Percentiles rank a stretch among this genome's conserved stretches.
Conservation (phyloP, 2,329 filamentous ascomycete species). For the Cladosporium cucumerinum region DNA sequence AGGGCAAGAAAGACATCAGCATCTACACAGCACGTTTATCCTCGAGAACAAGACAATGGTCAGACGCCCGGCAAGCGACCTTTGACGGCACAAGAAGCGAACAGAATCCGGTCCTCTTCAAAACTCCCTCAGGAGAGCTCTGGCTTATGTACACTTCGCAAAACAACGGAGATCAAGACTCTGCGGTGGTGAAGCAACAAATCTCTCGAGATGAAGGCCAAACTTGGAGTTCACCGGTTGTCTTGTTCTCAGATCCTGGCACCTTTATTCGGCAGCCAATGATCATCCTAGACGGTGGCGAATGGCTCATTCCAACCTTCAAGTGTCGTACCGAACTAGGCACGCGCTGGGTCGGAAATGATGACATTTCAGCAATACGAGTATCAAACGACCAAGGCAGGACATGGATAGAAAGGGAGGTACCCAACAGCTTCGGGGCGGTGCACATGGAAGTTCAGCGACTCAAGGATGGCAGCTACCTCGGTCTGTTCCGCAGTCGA, state of each 20-base stretch:
- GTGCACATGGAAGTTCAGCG: slow-evolving; percentile 22
- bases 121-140: slow-evolving; percentile 19
- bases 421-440: slow-evolving; percentile 21
- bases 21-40: slow-evolving; percentile 19
- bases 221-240: slow-evolving; percentile 13
- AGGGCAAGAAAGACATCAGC: slow-evolving; percentile 22
- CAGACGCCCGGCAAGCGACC: slow-evolving; percentile 17
- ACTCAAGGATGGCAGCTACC: slow-evolving; percentile 14
- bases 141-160: slow-evolving; percentile 22
- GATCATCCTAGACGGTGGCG: slow-evolving; percentile 16
- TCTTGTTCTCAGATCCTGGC: slow-evolving; percentile 19
- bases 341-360: slow-evolving; percentile 21
- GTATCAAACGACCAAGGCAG: slow-evolving; percentile 19
- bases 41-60: slow-evolving; percentile 12
- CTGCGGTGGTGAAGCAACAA: slow-evolving; percentile 20
- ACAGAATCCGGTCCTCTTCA: slow-evolving; percentile 21
- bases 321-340: slow-evolving; percentile 20
- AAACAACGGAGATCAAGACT: slow-evolving; percentile 21
- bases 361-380: slow-evolving; percentile 21
- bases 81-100: slow-evolving; percentile 21
- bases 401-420: slow-evolving; percentile 18
- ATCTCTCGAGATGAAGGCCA: slow-evolving; percentile 15
- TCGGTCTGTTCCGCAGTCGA: slow-evolving; percentile 7
- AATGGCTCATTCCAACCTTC: slow-evolving; percentile 21
- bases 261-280: slow-evolving; percentile 22